Evolutionary conservation across 2,329 filamentous ascomycete species (phyloP), one percentile per base, ranked within the genome.

Genomic region (Hymenoscyphus fraxineus): DNA sequence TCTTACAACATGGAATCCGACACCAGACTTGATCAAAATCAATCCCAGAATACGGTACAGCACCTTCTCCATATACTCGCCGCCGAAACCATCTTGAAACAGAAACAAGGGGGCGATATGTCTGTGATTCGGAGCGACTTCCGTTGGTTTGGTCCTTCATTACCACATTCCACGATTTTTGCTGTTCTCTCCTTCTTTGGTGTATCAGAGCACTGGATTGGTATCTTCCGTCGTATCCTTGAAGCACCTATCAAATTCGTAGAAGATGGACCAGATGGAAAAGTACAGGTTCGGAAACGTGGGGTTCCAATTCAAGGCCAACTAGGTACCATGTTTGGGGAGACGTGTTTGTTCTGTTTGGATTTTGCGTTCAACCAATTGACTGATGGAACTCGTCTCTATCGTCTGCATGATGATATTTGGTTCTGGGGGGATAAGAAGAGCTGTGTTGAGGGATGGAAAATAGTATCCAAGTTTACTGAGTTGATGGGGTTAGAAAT

Each of bases 371-470:
- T 90, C 63, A 89, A 88, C 64, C 81, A 84, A 65, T 74, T 77
- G 2, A 87, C 86, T 0, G 69, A 73, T 6, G 85, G 85, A 0
- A 76, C 77, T 1, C 77, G 80, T n/a, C 74, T 89, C 12, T 87
- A 87, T 72, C 83, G 88, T 13, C 78, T 88, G 44, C 82, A 88
- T 60, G 87, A 89, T 67, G 86, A 89, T 67, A 79, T 89, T 60
- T 90, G 86, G 86, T 86, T 89, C 72, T 89, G 87, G 86, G 81
- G 82, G 7, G 41, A 19, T 6, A 9, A 47, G n/a, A 2, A 47
- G 19, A 19, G 5, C 4, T 47, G 41, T 19, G 5, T n/a, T 47
- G 41, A 47, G 10, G 41, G 41, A 7, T 47, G 41, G 41, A 47
- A 47, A 19, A n/a, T 19, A 7, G 41, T 47, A 2, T 19, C 41